Base-by-base conservation (phyloP, 148 eudicot genomes). In the Dianthus caryophyllus region DNA sequence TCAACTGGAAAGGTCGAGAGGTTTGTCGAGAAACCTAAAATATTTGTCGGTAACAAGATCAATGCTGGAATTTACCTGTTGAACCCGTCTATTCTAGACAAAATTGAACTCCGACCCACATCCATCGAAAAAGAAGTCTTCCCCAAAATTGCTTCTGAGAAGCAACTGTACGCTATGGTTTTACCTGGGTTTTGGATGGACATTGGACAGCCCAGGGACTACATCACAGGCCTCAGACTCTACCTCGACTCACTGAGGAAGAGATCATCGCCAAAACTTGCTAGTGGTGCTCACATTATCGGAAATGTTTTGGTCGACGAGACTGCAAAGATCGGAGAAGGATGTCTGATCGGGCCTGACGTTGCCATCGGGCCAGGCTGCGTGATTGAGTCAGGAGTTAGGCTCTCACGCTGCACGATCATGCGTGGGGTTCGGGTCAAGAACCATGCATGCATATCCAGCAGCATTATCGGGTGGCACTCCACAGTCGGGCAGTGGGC, bases 171-270 rank as follows among this genome's bases (percentile, higher is more conserved):
- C 47, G 98, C 96, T 1, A 89, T 92, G 97, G 88, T 90, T 48
- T 71, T 94, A 17, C 92, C 98, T 0, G 97, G 98, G 18, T 94
- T 94, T 65, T 90, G 96, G 98, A 94, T 94, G 98, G 98, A 94
- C 82, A 86, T 94, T 66, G 98, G 98, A 21, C 96, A 90, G 65
- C 98, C 98, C 21, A 82, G 81, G 71, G 98, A 94, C 64, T 90
- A 90, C 77, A 94, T 90, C 59, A 81, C 95, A 0, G 98, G 98
- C 74, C 80, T 93, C 29, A 83, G 96, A 56, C 88, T 90, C 68
- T 90, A 94, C 84, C 78, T 94, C 1, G 87, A 84, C 63, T 94
- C 98, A 60, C 77, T 90, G 75, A 85, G 84, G 73, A 88, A 90
- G 75, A 84, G 71, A 7, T 73, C 83, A 0, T 72, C 96, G 8